Base-by-base conservation (phyloP, 1,284 basidiomycete species). In the Apiotrichum siamense region DNA sequence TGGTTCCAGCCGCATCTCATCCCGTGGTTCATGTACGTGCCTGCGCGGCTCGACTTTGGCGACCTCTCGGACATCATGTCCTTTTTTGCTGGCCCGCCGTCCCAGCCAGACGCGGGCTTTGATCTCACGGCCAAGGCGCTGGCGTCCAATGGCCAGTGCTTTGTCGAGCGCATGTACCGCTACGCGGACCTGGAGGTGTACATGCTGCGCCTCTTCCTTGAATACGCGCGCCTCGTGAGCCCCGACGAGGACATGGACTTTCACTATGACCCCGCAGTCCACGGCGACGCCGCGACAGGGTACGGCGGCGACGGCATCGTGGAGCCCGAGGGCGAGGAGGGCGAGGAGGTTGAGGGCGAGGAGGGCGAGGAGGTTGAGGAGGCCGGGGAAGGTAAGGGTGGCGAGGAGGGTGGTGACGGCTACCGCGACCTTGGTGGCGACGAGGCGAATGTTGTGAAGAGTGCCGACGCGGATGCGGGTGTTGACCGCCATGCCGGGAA, bases 1-100 rank as follows among this genome's bases (percentile, higher is more conserved):
- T 73, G 66, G 70, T 72, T 68, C 48, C 65, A 73, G 51, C 67
- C 70, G 9, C 69, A 73, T 53, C 60, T 75, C 20, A 64, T 75
- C 29, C 73, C 73, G 67, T 74, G 72, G 72, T 73, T 72, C 60
- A 66, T 67, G 59, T 74, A 73, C 48, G 64, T 74, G 21, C 70
- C 71, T 7, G 55, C 69, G 41, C 67, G 69, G 47, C 59, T 74
- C 32, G 72, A 74, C 54, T 74, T 69, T 50, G 64, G 66, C 26
- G 73, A 75, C 52, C 51, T 75, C 24, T 54, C 63, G 7, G 65
- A 68, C 44, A 75, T 73, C 50, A 59, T 75, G 44, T 63, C 67
- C 13, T 75, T 75, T 55, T 70, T 74, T 49, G 60, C 70, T 10
- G 73, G 72, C 7, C 63, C 67, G 18, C 70, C 70, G 10, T 49